A percentile compares a stretch with the other conserved stretches of the same genome.
Conservation (phyloP, 2,329 filamentous ascomycete genomes). For the Fusarium oxysporum region DNA sequence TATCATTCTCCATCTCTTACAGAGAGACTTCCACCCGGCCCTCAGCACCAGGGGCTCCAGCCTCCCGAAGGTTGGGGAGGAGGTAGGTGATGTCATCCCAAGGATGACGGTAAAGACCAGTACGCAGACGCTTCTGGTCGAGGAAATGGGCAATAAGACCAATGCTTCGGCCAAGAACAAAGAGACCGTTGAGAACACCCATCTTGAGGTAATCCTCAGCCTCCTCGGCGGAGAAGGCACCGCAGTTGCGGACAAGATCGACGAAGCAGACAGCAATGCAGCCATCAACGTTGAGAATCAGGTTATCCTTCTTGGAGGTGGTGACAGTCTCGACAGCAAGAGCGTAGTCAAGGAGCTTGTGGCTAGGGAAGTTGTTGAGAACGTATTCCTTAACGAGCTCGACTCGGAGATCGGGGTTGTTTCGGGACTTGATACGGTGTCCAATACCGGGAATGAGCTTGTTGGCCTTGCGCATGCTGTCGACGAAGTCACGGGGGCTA, state of each 20-base stretch:
- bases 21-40: slow-evolving; percentile 91
- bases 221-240: slow-evolving; percentile 95
- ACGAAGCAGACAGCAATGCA: slow-evolving; percentile 99
- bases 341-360: slow-evolving; percentile 98
- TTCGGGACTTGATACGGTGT: slow-evolving; percentile 99
- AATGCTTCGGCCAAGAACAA: slow-evolving; percentile 96
- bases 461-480: slow-evolving; percentile 99
- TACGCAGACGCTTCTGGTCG: slow-evolving; percentile 99
- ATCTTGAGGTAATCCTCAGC: slow-evolving; percentile 99
- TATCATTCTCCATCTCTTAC: slow-evolving; percentile 55
- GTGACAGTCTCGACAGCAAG: slow-evolving; percentile 98
- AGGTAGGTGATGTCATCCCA: slow-evolving; percentile 99
- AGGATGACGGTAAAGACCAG: slow-evolving; percentile 97
- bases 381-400: slow-evolving; percentile 99
- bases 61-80: slow-evolving; percentile 80
- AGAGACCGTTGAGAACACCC: slow-evolving; percentile 99
- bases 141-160: slow-evolving; percentile 99
- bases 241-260: slow-evolving; percentile 96
- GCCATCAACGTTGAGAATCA: slow-evolving; percentile 98
- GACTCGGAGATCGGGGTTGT: slow-evolving; percentile 99
- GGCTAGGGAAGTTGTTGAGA: slow-evolving; percentile 94
- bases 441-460: slow-evolving; percentile 99
- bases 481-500: slow-evolving; percentile 97
- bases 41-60: slow-evolving; percentile 78
- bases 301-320: slow-evolving; percentile 99